Evolutionary conservation across 108 stramenopile genomes (phyloP).

Genomic region (Phaeodactylum tricornutum): DNA sequence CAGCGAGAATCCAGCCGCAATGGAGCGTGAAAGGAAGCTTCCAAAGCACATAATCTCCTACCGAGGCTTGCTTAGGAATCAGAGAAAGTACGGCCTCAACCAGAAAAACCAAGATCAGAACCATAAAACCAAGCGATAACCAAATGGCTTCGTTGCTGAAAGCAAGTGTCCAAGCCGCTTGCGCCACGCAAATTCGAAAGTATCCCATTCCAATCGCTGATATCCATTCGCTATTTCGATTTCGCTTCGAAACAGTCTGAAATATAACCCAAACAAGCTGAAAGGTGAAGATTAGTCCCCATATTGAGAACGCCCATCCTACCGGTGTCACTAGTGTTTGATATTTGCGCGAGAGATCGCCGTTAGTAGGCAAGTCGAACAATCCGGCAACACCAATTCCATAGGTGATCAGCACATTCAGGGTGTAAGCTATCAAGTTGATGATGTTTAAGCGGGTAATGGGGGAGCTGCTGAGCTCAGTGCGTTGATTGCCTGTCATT

Average conservation of each 20-base stretch:
- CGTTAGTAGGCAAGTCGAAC: constrained; percentile 35
- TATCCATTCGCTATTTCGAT: constrained; percentile 31
- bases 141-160: constrained; percentile 56
- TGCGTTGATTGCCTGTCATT: too few species aligned
- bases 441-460: constrained; percentile 40
- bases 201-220: constrained; percentile 51
- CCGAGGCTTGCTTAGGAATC: not conserved
- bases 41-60: constrained; percentile 35
- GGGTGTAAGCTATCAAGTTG: constrained; percentile 55
- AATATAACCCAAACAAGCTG: constrained; percentile 54
- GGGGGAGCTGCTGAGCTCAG: too few species aligned
- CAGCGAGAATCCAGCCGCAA: constrained; percentile 76
- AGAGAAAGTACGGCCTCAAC: constrained; percentile 3
- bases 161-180: constrained; percentile 56
- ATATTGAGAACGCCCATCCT: constrained; percentile 64
- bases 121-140: constrained; percentile 47
- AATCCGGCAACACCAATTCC: constrained; percentile 35
- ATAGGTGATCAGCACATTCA: constrained; percentile 49
- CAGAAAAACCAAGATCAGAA: constrained; percentile 34
- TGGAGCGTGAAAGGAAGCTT: constrained; percentile 78
- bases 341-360: constrained; percentile 50
- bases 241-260: constrained; percentile 25
- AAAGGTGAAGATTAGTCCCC: constrained; percentile 65
- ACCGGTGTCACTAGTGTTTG: constrained; percentile 78
- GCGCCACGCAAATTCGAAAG: constrained; percentile 31